A percentile compares a stretch with the other conserved stretches of the same genome.
phyloP scores from a whole-genome alignment of 1,284 basidiomycete species.

The Malassezia globosa region DNA sequence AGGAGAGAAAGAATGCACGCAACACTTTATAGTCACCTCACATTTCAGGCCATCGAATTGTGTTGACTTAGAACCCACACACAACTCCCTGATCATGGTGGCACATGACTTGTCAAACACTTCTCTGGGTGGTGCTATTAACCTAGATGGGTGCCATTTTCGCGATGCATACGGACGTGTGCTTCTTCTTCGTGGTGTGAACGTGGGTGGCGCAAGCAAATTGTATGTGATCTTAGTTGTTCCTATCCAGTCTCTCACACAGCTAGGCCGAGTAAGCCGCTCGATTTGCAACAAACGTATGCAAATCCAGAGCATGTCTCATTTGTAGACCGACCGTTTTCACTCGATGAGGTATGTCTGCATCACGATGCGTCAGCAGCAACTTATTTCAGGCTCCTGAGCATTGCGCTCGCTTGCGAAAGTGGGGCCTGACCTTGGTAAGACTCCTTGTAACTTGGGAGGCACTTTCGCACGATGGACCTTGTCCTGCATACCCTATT shows the following conservation, averaged over 20 bases:
- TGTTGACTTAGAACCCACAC: too few species aligned
- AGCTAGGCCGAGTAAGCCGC: background rate
- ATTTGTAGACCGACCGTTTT: conserved; percentile 15
- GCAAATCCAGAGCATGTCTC: conserved; percentile 23
- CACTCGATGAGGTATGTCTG: conserved; percentile 19
- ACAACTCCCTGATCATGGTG: too few species aligned
- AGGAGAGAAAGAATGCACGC: too few species aligned
- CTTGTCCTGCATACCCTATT: conserved; percentile 50
- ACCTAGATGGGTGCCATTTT: conserved; percentile 28
- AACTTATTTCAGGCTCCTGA: conserved; percentile 19
- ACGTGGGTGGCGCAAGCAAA: conserved; percentile 48
- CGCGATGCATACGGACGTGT: conserved; percentile 39
- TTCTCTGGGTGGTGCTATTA: conserved; percentile 22
- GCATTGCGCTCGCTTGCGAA: conserved; percentile 40
- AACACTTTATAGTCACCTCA: too few species aligned
- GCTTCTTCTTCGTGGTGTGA: conserved; percentile 47
- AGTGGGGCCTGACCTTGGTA: conserved; percentile 48
- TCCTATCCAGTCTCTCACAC: too few species aligned
- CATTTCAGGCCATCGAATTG: too few species aligned
- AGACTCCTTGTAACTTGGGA: conserved; percentile 85
- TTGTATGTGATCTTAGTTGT: conserved; percentile 36
- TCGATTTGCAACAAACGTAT: conserved; percentile 15
- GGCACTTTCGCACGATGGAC: conserved; percentile 71
- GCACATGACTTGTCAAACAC: conserved; percentile 27
- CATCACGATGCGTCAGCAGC: too few species aligned